Evolutionary conservation across 2,329 filamentous ascomycete species (phyloP), one percentile per base, ranked within the genome.

Genomic region (Hirsutella thompsonii): DNA sequence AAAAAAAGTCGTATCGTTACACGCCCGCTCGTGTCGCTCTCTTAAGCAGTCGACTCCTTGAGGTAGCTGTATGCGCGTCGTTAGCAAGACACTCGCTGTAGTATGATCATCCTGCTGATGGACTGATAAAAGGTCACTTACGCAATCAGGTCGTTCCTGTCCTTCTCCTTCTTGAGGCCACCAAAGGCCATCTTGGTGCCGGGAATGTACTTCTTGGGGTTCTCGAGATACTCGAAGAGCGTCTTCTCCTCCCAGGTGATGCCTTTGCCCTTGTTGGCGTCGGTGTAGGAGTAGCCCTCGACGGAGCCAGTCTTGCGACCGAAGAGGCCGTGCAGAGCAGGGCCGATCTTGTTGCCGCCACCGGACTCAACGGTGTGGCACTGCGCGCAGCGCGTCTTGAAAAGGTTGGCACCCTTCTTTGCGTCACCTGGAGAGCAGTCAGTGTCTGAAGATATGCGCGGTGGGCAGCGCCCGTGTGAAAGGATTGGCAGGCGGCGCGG

Each of bases 181-280:
- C 92, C 92, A 65, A 96, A 98, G 59, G 92, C 92, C 92, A 98
- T 98, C 87, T 96, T 98, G 74, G 92, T 98, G 56, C 92, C 92
- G 55, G 92, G 92, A 52, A 98, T 95, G 81, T 89, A 98, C 79
- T 96, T 96, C 83, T 98, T 98, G 72, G 92, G 92, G 83, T 96
- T 96, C 80, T 98, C 92, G 60, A 98, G 89, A 81, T 98, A 98
- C 54, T 81, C 77, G 71, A 94, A 96, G 57, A 98, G 78, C 67
- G 85, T 83, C 51, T 79, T 66, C 62, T 94, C 80, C 55, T 87
- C 70, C 92, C 92, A 98, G 57, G 69, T 75, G 56, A 98, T 79
- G 59, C 82, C 89, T 76, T 94, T 94, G 62, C 83, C 72, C 83
- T 96, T 96, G 85, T 98, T 98, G 78, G 90, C 92, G 63, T 98